Evolutionary conservation across 2,329 filamentous ascomycete species (phyloP).

Genomic region (Aspergillus felis): DNA sequence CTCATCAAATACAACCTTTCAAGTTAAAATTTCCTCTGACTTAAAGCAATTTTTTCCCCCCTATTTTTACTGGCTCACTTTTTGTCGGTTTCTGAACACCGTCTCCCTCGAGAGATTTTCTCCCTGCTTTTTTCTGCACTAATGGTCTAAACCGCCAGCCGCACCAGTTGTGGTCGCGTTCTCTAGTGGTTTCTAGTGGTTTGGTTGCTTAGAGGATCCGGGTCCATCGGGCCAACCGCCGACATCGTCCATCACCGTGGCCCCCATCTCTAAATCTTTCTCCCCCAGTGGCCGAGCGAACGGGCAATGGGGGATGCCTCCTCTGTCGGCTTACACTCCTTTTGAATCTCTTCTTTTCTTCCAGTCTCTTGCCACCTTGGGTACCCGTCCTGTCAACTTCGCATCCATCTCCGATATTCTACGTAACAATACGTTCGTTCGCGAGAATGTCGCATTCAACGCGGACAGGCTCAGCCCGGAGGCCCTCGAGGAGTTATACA

Average conservation of each 20-base stretch:
- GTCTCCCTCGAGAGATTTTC: background rate
- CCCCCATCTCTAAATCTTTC: conserved; percentile 31
- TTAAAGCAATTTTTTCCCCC: background rate
- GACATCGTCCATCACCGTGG: conserved; percentile 29
- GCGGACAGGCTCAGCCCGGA: conserved; percentile 69
- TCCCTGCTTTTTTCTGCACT: conserved; percentile 17
- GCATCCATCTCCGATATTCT: conserved; percentile 69
- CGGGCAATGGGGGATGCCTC: conserved; percentile 54
- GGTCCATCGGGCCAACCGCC: conserved; percentile 6
- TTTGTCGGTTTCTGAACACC: background rate
- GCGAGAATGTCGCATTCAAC: conserved; percentile 68
- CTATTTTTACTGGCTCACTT: background rate
- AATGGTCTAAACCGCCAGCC: conserved; percentile 19
- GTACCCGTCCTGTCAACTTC: conserved; percentile 64
- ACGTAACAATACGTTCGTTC: conserved; percentile 68
- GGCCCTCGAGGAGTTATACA: conserved; percentile 73
- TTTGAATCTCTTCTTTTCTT: conserved; percentile 85
- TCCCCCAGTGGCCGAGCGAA: conserved; percentile 35
- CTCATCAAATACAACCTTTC: background rate
- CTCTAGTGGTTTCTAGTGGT: conserved; percentile 1
- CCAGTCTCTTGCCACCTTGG: conserved; percentile 69
- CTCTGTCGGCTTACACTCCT: conserved; percentile 66
- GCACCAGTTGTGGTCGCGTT: conserved; percentile 8
- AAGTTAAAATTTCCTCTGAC: background rate
- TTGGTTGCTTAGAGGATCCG: conserved; percentile 4